phyloP scores from a whole-genome alignment of 768 basidiomycete genomes.

The Suillus luteus region DNA sequence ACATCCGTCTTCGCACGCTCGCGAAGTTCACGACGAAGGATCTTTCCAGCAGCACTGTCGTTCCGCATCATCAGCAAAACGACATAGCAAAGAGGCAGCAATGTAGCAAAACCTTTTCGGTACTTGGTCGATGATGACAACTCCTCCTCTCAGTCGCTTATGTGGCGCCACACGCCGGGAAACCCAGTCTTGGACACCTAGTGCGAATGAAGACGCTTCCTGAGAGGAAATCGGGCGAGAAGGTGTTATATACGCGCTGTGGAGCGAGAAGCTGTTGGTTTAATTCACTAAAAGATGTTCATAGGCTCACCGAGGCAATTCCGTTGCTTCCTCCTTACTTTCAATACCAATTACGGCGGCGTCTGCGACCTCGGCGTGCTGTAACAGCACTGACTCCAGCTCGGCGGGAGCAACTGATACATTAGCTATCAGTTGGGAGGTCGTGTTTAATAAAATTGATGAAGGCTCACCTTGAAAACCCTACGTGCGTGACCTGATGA shows the following conservation, averaged over 20 bases:
- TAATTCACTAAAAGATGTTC: not conserved
- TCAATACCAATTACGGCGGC: conserved; percentile 80
- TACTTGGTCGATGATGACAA: conserved; percentile 55
- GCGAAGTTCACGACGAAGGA: conserved; percentile 75
- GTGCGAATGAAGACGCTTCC: conserved; percentile 37
- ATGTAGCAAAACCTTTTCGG: conserved; percentile 30
- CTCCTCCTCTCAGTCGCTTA: conserved; percentile 77
- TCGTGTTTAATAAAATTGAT: not conserved
- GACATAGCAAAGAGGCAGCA: not conserved
- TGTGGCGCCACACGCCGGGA: conserved; percentile 68
- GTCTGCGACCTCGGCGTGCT: conserved; percentile 77
- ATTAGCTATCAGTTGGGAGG: not conserved
- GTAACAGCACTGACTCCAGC: conserved; percentile 73
- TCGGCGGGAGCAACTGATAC: conserved; percentile 80
- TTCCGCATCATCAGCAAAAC: conserved; percentile 4
- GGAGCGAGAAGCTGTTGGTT: not conserved
- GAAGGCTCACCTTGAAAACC: conserved; percentile 68
- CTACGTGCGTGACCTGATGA: conserved; percentile 31
- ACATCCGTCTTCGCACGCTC: conserved; percentile 62
- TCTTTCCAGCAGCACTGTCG: conserved; percentile 82
- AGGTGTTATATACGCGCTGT: conserved; percentile 60
- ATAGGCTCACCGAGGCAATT: conserved; percentile 65
- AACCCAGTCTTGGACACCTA: conserved; percentile 66
- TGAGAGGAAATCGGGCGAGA: conserved; percentile 23
- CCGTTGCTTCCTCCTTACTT: conserved; percentile 68